Conservation (phyloP, 164 flowering plant species). For the Echeveria elegans region DNA sequence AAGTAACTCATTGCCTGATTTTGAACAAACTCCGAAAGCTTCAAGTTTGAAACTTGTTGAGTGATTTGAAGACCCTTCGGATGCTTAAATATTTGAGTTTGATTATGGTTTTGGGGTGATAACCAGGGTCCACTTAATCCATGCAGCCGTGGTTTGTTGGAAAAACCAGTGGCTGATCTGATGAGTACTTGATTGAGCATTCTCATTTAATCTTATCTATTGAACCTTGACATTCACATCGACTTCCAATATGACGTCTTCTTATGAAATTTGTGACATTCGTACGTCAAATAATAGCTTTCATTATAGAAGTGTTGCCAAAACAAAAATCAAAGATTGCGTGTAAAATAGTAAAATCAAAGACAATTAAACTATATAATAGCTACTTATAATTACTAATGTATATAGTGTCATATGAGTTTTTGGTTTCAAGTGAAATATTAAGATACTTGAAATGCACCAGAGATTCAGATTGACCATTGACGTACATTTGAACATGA, state of each 20-base stretch:
- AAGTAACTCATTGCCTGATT: not conserved
- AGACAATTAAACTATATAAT: no score
- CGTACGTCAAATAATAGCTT: no score
- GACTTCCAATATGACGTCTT: not conserved
- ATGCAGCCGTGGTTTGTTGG: not conserved
- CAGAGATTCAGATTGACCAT: no score
- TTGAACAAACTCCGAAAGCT: not conserved
- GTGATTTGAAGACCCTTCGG: not conserved
- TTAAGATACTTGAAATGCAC: no score
- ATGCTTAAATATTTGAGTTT: not conserved
- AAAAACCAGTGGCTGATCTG: conserved; percentile 1
- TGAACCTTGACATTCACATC: not conserved
- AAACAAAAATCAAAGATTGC: no score
- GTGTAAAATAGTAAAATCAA: no score
- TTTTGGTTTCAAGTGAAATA: no score
- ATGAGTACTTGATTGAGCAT: not conserved
- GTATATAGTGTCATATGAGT: no score
- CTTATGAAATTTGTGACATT: no score
- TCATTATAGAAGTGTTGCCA: no score
- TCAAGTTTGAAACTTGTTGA: not conserved
- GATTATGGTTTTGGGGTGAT: not conserved
- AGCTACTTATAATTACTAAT: no score
- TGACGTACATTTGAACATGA: no score
- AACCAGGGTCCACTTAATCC: conserved; percentile 1
- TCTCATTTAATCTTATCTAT: not conserved